Base-by-base conservation (phyloP, 73 alveolate species). In the Paramecium sexaurelia region DNA sequence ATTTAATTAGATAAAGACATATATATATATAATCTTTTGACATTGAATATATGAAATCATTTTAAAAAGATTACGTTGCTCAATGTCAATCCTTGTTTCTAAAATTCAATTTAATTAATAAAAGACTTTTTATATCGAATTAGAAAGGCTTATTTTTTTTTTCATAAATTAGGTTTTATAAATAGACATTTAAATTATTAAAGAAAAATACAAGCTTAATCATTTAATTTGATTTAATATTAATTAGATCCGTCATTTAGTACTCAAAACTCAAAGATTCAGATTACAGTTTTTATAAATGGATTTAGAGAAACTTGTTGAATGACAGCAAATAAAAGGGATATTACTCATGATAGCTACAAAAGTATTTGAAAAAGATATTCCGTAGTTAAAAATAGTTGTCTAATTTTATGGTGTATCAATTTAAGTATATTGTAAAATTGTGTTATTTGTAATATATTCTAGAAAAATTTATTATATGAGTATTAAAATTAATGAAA, bases 271-370 rank as follows among this genome's bases (percentile, higher is more conserved):
- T 33, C 55, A 27, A 36, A 33, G 4, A 43, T 78, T 3, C 39
- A 78, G 73, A 45, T 78, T 22, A 75, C 90, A 29, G 90, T 41
- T 78, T 78, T 78, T 43, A 75, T n/a, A n/a, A n/a, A n/a, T n/a
- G n/a, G n/a, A n/a, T 27, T 24, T 78, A 75, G 36, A 17, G 19
- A 78, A 17, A 45, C 45, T 41, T 40, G 19, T 3, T 78, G 68
- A 47, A 78, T 78, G 90, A 78, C 90, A 13, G 90, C 90, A 32
- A 56, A 26, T 69, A 56, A 26, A 2, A n/a, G 85, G 85, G 27
- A 69, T 56, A 69, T 69, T 69, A 69, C 90, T 41, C 27, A 41
- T 73, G 90, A 78, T 78, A 75, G 90, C 90, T 36, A 73, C 90
- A 10, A 75, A 78, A 22, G 90, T 78, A 2, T 78, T 78, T 78